phyloP scores from a whole-genome alignment of 352 stramenopile genomes.

The Thraustotheca clavata region DNA sequence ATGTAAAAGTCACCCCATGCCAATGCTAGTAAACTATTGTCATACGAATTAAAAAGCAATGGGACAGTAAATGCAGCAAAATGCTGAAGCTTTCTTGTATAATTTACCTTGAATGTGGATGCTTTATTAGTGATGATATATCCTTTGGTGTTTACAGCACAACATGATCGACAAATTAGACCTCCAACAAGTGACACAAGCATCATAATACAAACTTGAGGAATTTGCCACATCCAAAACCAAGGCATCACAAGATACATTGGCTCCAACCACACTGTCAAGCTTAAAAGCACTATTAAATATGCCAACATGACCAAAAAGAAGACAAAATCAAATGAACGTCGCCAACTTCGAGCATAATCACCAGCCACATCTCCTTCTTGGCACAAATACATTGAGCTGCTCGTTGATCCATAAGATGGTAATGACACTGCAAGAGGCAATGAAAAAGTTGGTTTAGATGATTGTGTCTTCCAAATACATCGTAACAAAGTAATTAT shows the following conservation, averaged over 20 bases:
- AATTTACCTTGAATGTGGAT: conserved; percentile 84
- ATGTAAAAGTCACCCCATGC: conserved; percentile 80
- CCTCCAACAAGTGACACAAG: conserved; percentile 56
- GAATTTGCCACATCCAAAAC: conserved; percentile 76
- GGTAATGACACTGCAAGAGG: too few relatives aligned
- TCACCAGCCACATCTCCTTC: conserved; percentile 54
- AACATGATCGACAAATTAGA: conserved; percentile 71
- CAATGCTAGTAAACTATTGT: conserved; percentile 46
- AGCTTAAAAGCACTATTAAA: conserved; percentile 34
- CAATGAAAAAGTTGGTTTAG: too few relatives aligned
- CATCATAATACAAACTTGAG: conserved; percentile 79
- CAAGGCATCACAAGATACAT: conserved; percentile 34
- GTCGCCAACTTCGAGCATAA: conserved; percentile 41
- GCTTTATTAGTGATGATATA: conserved; percentile 84
- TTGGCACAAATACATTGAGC: too few relatives aligned
- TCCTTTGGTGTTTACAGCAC: conserved; percentile 63
- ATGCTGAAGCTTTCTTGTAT: conserved; percentile 79
- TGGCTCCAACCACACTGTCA: conserved; percentile 56
- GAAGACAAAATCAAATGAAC: conserved; percentile 63
- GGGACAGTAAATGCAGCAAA: conserved; percentile 78
- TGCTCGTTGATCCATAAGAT: too few relatives aligned
- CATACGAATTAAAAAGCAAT: conserved; percentile 61
- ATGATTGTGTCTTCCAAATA: too few relatives aligned
- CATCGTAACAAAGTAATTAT: too few relatives aligned
- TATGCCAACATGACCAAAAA: conserved; percentile 55